Percentiles rank a stretch among this genome's conserved stretches.
phyloP scores from a whole-genome alignment of 768 basidiomycete genomes.

The Mycena polygramma region DNA sequence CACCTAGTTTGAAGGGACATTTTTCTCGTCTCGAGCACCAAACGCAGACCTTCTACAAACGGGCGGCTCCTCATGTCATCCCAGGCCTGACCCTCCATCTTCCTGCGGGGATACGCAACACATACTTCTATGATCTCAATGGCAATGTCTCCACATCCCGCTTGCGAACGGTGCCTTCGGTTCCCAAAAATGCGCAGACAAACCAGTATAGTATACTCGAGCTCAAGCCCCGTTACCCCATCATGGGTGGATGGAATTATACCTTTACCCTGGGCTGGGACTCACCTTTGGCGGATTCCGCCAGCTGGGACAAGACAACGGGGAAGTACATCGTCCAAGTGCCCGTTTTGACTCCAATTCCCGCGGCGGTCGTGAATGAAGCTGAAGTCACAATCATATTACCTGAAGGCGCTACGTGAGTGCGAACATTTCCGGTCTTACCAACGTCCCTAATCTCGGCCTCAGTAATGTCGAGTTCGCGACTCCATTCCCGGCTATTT shows the following conservation, averaged over 20 bases:
- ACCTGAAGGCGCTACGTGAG: constrained; percentile 97
- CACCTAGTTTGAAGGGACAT: constrained; percentile 87
- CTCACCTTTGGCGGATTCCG: constrained; percentile 82
- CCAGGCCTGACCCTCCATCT: constrained; percentile 83
- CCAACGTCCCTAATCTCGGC: constrained; percentile 17
- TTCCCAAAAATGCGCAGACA: constrained; percentile 65
- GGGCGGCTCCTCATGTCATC: constrained; percentile 77
- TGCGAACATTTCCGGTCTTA: constrained; percentile 23
- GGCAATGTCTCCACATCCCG: constrained; percentile 97
- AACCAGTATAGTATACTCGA: constrained; percentile 80
- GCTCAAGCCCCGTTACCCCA: constrained; percentile 89
- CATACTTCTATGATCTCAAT: constrained; percentile 92
- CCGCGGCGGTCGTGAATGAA: constrained; percentile 84
- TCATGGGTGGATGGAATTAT: constrained; percentile 98
- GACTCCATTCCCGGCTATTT: constrained; percentile 82
- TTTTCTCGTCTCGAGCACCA: constrained; percentile 95
- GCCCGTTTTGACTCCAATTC: constrained; percentile 87
- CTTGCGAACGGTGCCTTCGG: constrained; percentile 77
- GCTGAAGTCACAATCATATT: constrained; percentile 85
- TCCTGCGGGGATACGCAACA: constrained; percentile 83
- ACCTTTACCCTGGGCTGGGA: constrained; percentile 96
- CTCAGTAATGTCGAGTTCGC: constrained; percentile 81
- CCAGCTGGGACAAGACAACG: constrained; percentile 70
- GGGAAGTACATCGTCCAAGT: constrained; percentile 82
- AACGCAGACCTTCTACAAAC: constrained; percentile 76